A percentile compares a stretch with the other conserved stretches of the same genome.
Evolutionary conservation across 1,284 basidiomycete species (phyloP).

Genomic region (Ustilago tritici): DNA sequence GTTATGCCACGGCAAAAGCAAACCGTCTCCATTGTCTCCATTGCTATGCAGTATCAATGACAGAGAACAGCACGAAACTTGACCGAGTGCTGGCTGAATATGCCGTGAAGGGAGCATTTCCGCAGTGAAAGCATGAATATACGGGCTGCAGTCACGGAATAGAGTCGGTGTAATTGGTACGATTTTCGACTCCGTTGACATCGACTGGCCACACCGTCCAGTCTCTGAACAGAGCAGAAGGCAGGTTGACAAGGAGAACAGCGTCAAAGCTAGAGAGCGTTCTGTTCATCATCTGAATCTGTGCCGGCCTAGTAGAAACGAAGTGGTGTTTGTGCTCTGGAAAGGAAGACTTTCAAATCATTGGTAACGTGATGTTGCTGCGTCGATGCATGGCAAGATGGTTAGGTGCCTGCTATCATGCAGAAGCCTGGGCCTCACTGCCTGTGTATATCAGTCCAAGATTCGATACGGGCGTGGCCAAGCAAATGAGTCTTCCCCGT

Average conservation of each 20-base stretch:
- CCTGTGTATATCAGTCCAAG: no score
- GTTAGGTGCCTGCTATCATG: no score
- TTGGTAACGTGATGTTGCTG: no score
- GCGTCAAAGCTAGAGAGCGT: not conserved
- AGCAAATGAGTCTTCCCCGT: no score
- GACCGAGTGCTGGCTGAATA: slow-evolving; percentile 26
- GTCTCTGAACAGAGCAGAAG: not conserved
- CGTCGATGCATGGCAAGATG: no score
- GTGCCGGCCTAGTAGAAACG: no score
- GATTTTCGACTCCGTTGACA: not conserved
- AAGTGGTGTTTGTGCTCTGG: no score
- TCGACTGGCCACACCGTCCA: slow-evolving; percentile 6
- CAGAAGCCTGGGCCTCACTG: no score
- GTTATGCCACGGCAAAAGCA: slow-evolving; percentile 3
- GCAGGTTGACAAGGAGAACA: not conserved
- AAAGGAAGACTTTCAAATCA: no score
- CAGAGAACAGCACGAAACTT: slow-evolving; percentile 16
- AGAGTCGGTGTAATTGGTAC: not conserved
- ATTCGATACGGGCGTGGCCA: no score
- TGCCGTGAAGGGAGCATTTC: not conserved
- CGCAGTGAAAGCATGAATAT: not conserved
- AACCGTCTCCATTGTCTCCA: not conserved
- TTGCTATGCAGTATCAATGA: not conserved
- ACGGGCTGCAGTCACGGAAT: not conserved
- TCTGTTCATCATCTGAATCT: no score